Evolutionary conservation across 23 red algal species (phyloP), one percentile per base, ranked within the genome.

Genomic region (Gracilaria gracilis): DNA sequence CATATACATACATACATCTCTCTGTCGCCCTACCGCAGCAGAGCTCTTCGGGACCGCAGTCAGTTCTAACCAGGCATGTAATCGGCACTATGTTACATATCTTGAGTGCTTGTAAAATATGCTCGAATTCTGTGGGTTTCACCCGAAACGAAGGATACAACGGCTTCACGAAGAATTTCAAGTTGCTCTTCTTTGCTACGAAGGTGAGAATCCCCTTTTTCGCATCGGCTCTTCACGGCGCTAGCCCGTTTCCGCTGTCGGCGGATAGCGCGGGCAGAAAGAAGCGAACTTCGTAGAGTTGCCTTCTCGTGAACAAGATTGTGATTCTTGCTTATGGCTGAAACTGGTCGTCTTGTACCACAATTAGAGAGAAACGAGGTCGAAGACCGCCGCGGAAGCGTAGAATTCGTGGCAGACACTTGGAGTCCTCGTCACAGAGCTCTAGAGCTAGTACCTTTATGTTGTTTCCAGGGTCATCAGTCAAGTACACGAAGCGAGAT

Each of bases 51-150:
- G 50, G 72, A 9, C 72, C 9, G 31, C 8, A 50, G 35, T 28
- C 72, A 28, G 28, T 77, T 21, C 50, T 34, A 49, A 40, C 33
- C 67, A 40, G 67, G 67, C 67, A 73, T 73, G 67, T 77, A 77
- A 77, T 40, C 50, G 72, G 72, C 72, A 77, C 72, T 46, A 20
- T 77, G 72, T 77, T 77, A 77, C 72, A 77, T 77, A 77, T 77
- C 72, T 81, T 90, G 87, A 81, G 87, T 90, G 57, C 74, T 90
- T 67, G 74, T 90, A 81, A 90, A 90, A 57, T 90, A 90, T 51
- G 87, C 87, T 58, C 74, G 75, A 65, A 90, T 67, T 58, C 87
- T 90, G 38, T 20, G 28, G 48, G 44, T 71, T n/a, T 76, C 76
- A 23, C 87, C 87, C 40, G 87, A 90, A 20, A 74, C 73, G 40